Base-by-base conservation (phyloP, 2,329 filamentous ascomycete species). In the Sporothrix mexicana region DNA sequence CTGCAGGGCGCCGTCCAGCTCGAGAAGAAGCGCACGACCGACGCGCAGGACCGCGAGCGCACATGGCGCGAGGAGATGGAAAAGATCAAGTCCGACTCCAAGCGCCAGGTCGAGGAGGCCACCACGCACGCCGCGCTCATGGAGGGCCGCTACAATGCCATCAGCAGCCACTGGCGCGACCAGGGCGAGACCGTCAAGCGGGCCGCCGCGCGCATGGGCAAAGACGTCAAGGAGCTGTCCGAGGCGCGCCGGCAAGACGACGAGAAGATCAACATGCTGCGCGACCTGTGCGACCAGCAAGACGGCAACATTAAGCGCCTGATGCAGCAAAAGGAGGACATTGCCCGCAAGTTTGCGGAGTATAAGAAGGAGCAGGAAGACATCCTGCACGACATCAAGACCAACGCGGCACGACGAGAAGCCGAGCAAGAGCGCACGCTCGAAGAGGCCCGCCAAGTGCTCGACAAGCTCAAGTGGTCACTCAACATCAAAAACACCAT, bases 251-350 rank as follows among this genome's bases (percentile, higher is more conserved):
- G 81, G 74, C 83, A 83, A 69, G 90, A 93, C 77, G 88, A 91
- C 77, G 86, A 87, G 78, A 89, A 87, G 81, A 90, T 92, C 76
- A 85, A 83, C 74, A 89, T 88, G 45, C 83, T 94, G 69, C 86
- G 89, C 69, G 89, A 92, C 73, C 85, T 94, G 45, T 91, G 89
- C 79, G 91, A 93, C 75, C 92, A 94, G 80, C 90, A 93, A 79
- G 88, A 92, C 75, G 86, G 87, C 77, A 92, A 93, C 77, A 86
- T 92, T 73, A 87, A 88, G 72, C 84, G 88, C 73, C 82, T 91
- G 30, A 82, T 82, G 73, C 84, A 86, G 67, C 87, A 92, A 77
- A 92, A 93, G 77, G 86, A 88, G 41, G 87, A 87, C 17, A 89
- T 94, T 73, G 81, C 82, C 17, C 82, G 82, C 64, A 82, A 88